Conservation (phyloP, 257 asterid genomes). For the Cordia subcordata region DNA sequence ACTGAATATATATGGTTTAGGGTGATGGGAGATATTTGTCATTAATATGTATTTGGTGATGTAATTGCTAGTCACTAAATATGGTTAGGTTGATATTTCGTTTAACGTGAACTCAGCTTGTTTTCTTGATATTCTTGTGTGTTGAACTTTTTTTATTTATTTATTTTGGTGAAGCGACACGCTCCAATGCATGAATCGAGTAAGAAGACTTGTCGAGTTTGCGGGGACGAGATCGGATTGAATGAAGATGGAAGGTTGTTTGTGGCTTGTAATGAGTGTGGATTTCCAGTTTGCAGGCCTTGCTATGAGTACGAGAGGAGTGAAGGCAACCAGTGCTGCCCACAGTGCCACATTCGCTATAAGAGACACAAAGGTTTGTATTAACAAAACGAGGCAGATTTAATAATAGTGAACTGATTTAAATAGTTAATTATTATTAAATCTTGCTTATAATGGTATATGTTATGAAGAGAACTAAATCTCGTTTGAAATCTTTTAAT, state of each 20-base stretch:
- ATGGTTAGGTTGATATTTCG: too few species aligned
- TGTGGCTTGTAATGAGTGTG: constrained; percentile 61
- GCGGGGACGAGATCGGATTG: constrained; percentile 59
- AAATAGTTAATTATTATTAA: too few species aligned
- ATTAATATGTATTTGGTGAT: too few species aligned
- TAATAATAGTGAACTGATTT: too few species aligned
- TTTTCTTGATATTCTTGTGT: background rate
- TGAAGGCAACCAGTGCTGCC: constrained; percentile 67
- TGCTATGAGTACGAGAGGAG: constrained; percentile 75
- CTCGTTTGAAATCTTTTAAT: too few species aligned
- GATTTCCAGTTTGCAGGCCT: constrained; percentile 68
- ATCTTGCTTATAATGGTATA: too few species aligned
- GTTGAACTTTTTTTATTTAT: background rate
- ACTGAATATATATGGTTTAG: too few species aligned
- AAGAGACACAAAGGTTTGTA: constrained; percentile 65
- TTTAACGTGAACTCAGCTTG: background rate
- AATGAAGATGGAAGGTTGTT: constrained; percentile 46
- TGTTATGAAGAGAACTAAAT: too few species aligned
- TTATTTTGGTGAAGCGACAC: constrained; percentile 7
- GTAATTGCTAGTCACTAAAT: too few species aligned
- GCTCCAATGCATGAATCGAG: constrained; percentile 19
- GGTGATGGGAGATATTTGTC: too few species aligned
- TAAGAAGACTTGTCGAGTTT: constrained; percentile 47
- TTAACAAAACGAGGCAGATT: background rate
- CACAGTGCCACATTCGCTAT: constrained; percentile 68